A percentile compares a stretch with the other conserved stretches of the same genome.
Evolutionary conservation across 768 basidiomycete genomes (phyloP).

Genomic region (Lactarius pseudohatsudake): DNA sequence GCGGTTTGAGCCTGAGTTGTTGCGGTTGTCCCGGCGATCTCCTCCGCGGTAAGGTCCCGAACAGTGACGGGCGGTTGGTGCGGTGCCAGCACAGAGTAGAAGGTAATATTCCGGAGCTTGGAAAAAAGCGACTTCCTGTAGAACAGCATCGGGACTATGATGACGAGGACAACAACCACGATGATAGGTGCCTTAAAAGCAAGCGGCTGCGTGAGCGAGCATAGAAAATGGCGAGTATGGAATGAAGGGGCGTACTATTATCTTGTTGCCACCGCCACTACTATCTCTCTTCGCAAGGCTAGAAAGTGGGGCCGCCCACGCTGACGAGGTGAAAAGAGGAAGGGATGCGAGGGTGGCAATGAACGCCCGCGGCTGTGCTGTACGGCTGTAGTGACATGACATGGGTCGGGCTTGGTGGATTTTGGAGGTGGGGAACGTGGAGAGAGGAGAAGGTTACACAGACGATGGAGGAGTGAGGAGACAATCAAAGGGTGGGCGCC

Average conservation of each 20-base stretch:
- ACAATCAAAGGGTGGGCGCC: constrained; percentile 11
- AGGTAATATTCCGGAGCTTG: background rate
- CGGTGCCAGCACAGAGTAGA: background rate
- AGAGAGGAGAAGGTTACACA: background rate
- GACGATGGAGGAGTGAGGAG: background rate
- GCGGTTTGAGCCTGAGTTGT: constrained; percentile 12
- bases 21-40: constrained; percentile 23
- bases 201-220: background rate
- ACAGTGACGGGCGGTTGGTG: constrained; percentile 7
- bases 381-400: constrained; percentile 16
- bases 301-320: constrained; percentile 22
- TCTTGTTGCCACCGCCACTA: background rate
- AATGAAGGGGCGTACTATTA: constrained; percentile 7
- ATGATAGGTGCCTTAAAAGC: constrained; percentile 23
- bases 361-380: background rate
- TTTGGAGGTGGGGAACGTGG: background rate
- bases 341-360: background rate
- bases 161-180: constrained; percentile 18
- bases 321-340: background rate
- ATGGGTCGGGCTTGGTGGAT: constrained; percentile 1
- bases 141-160: constrained; percentile 6
- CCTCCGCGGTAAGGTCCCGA: constrained; percentile 28
- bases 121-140: constrained; percentile 2
- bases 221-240: background rate
- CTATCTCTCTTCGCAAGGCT: background rate